These are phyloP conservation scores for Fusarium sp. DNA, from an alignment of 2,329 filamentous ascomycete species.

Conservation along the genomic window DNA sequence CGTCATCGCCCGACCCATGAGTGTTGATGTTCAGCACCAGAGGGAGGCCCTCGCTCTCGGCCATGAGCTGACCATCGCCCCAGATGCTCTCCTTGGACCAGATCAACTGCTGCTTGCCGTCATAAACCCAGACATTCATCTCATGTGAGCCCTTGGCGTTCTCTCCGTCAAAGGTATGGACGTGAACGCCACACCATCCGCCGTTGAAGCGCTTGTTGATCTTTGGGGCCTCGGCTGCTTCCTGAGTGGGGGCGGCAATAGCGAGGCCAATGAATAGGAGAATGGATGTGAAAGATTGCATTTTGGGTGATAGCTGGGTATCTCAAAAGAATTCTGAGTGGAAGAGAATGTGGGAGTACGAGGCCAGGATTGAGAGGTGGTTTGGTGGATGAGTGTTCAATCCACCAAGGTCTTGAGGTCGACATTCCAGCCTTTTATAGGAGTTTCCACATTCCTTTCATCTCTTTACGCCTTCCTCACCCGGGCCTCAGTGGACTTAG, in stretches of 20 bases:
- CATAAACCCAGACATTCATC: background rate
- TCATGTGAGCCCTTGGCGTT: background rate
- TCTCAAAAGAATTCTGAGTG: too few species aligned
- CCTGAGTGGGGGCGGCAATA: background rate
- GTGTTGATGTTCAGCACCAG: background rate
- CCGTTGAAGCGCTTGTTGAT: slow-evolving; percentile 1
- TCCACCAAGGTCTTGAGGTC: too few species aligned
- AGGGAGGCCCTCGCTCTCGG: background rate
- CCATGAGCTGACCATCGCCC: background rate
- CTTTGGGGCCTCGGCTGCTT: background rate
- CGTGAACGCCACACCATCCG: slow-evolving; percentile 1
- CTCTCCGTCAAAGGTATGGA: background rate
- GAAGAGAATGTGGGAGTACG: too few species aligned
- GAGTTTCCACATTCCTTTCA: too few species aligned
- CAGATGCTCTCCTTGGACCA: slow-evolving; percentile 2
- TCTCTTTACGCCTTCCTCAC: too few species aligned
- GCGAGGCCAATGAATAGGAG: background rate
- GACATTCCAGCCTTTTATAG: too few species aligned
- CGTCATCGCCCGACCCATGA: background rate
- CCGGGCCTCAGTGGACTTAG: too few species aligned
- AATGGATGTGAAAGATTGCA: background rate
- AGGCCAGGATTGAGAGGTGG: too few species aligned
- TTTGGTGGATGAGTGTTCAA: too few species aligned
- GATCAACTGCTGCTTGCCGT: background rate
- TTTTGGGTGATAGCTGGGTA: too few species aligned